Evolutionary conservation across 2,329 filamentous ascomycete genomes (phyloP).

Genomic region (Laburnicola sp.): DNA sequence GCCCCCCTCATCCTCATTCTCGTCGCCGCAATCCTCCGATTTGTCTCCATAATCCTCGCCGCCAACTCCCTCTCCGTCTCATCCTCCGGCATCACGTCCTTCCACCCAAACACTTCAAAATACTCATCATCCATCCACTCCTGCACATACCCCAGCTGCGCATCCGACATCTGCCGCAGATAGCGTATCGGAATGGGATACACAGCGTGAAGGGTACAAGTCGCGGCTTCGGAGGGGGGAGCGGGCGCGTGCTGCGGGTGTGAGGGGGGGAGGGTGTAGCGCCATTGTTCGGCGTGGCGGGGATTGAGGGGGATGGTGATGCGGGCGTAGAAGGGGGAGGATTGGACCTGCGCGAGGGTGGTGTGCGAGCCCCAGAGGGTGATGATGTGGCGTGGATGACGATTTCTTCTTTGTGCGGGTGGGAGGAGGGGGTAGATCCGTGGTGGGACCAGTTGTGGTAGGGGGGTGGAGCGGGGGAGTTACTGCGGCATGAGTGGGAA

Average conservation of each 20-base stretch:
- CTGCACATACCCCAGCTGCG: not conserved
- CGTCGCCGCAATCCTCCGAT: too few species aligned
- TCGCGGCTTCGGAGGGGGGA: not conserved
- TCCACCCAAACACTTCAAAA: too few species aligned
- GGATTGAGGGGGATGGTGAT: slow-evolving; percentile 5
- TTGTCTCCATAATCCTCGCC: too few species aligned
- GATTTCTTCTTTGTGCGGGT: not conserved
- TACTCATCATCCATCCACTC: not conserved
- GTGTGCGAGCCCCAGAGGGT: not conserved
- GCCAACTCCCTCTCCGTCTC: too few species aligned
- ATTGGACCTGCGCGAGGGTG: not conserved
- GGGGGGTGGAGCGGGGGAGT: too few species aligned
- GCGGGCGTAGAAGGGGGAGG: not conserved
- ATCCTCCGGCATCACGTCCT: too few species aligned
- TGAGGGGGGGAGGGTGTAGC: not conserved
- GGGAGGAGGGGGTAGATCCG: not conserved
- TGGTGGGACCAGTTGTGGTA: too few species aligned
- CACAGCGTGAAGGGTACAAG: not conserved
- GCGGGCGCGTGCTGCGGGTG: too few species aligned
- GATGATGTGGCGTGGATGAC: not conserved
- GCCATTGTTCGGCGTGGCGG: slow-evolving; percentile 1
- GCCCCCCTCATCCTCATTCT: too few species aligned
- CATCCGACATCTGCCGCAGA: not conserved
- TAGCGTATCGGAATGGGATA: slow-evolving; percentile 1
- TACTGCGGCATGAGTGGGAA: too few species aligned